Percentiles rank a stretch among this genome's conserved stretches.
Conservation (phyloP, 805 yeast genomes). For the Metschnikowia drakensbergensis region DNA sequence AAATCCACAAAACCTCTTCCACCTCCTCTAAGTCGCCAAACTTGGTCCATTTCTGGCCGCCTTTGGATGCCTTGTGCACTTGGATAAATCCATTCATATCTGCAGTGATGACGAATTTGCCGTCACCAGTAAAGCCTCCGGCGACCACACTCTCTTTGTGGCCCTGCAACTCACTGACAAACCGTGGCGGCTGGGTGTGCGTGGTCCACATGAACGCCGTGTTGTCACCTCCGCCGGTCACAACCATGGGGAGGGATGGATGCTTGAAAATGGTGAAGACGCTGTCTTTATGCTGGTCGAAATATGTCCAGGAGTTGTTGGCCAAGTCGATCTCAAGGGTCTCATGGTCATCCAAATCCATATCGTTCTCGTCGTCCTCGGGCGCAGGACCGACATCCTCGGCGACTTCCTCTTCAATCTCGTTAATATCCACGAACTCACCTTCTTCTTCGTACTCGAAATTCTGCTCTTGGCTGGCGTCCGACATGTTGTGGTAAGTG, state of each 20-base stretch:
- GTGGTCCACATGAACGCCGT: conserved; percentile 89
- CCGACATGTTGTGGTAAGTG: conserved; percentile 11
- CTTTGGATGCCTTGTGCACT: conserved; percentile 65
- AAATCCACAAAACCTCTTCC: conserved; percentile 84
- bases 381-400: conserved; percentile 31
- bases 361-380: conserved; percentile 35
- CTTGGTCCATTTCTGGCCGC: conserved; percentile 80
- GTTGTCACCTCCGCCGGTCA: conserved; percentile 96
- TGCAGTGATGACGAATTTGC: conserved; percentile 76
- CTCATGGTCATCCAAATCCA: conserved; percentile 37
- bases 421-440: conserved; percentile 39
- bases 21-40: conserved; percentile 75
- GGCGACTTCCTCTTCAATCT: conserved; percentile 39
- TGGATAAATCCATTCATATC: conserved; percentile 91
- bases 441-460: conserved; percentile 17
- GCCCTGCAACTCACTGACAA: conserved; percentile 71
- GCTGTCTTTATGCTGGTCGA: conserved; percentile 87
- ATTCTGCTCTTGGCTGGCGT: conserved; percentile 12
- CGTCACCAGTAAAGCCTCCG: conserved; percentile 81
- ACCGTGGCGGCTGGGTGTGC: conserved; percentile 76
- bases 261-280: conserved; percentile 78
- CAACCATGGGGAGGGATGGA: conserved; percentile 79
- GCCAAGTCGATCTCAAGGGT: conserved; percentile 77
- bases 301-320: conserved; percentile 84
- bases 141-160: conserved; percentile 86